Evolutionary conservation across 805 yeast genomes (phyloP), one percentile per base, ranked within the genome.

Genomic region (Saccharomycopsis babjevae): DNA sequence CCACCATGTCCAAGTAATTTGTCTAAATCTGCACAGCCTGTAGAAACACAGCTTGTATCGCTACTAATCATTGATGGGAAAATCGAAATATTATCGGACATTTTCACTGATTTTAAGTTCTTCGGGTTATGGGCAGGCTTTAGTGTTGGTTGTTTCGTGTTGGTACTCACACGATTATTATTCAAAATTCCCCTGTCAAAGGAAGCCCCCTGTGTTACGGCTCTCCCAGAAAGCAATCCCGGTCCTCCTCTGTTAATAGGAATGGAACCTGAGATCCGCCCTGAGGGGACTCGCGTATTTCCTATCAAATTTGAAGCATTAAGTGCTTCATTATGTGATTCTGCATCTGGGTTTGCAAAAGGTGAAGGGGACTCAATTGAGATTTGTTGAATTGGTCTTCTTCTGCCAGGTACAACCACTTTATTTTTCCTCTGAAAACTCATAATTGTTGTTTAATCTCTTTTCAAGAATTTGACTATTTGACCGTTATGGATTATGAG

Each of bases 1-100:
- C 99, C 99, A 60, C 83, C 86, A 71, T 93, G 98, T 0, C 80
- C 82, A 58, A 93, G 69, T 3, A 89, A 72, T 65, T 78, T 82
- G 71, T 93, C 98, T 25, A 93, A 71, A 68, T 89, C 92, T 7
- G 77, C 70, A 28, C 86, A 79, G 1, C 97, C 97, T 0, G 96
- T 86, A 1, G 97, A 89, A 0, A 86, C 78, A 46, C 52, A 46
- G 0, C 91, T 82, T 0, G 88, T 85, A 60, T 82, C 85, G 1
- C 96, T 85, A 5, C 91, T 85, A 28, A 85, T 72, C 1, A 85
- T 74, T 0, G 97, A 91, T 0, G 97, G 96, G 64, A 84, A 79
- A 1, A 88, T 76, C 2, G 88, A 91, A 0, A 85, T 85, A 69
- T 84, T 57, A n/a, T 22, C 34, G 10, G 57, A 11, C 11, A 30